Evolutionary conservation across 2,329 filamentous ascomycete genomes (phyloP), one percentile per base, ranked within the genome.

Genomic region (Exophiala oligosperma): DNA sequence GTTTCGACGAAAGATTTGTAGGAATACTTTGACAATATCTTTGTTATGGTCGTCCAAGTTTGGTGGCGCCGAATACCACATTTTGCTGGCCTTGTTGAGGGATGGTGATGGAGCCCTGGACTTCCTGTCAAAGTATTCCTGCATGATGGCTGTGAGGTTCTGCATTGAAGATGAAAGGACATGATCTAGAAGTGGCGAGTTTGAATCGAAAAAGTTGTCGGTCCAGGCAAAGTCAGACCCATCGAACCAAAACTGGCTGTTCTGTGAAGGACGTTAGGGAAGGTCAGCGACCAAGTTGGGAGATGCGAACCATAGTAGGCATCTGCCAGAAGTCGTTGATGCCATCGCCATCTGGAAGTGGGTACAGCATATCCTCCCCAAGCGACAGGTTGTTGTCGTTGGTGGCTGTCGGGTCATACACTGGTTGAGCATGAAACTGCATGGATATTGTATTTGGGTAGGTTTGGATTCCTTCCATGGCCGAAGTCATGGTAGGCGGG

Each of bases 61-160:
- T 17, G 58, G 58, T 3, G 58, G 58, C 32, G 54, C 46, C 12
- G 57, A 60, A 40, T 54, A 56, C 57, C 57, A 60, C 49, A 53
- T 57, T n/a, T 32, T 49, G 21, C 50, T 48, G 6, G 50, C 47
- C 28, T 57, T 57, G 50, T 54, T 48, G 29, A 56, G 47, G 8
- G 54, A 52, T 32, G 58, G 54, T 3, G 58, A 56, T 32, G 51
- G 49, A 17, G 54, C 57, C 29, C 49, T n/a, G 9, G 57, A 57
- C 29, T 60, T 60, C 6, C 57, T 40, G 29, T 60, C 57, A 24
- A 60, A 60, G 43, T 60, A 57, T 32, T 60, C 57, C 47, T 60
- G 57, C 57, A 60, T 60, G 47, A 46, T 47, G 8, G 48, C 49
- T 4, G 55, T 53, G 35, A 60, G 37, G 17, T 44, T 52, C 23